Percentiles rank a stretch among this genome's conserved stretches.
These are phyloP conservation scores for Saussurea involucrata DNA, from an alignment of 129 eudicot genomes.

Conservation along the genomic window DNA sequence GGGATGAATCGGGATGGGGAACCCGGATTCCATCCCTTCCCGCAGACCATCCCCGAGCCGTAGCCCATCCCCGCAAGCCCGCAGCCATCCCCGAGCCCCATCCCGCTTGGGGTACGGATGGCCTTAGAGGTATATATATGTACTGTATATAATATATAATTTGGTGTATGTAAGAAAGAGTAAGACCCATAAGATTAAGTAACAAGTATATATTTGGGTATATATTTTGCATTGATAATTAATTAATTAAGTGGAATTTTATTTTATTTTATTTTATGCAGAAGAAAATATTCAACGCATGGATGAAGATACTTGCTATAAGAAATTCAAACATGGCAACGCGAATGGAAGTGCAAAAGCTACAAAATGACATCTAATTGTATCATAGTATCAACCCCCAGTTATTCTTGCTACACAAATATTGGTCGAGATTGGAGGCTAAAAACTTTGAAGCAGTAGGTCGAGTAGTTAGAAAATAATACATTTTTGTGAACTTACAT, in stretches of 20 bases:
- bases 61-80: too few species aligned
- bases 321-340: constrained; percentile 50
- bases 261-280: constrained; percentile 18
- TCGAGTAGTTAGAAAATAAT: constrained; percentile 67
- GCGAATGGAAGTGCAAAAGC: constrained; percentile 43
- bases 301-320: constrained; percentile 46
- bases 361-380: constrained; percentile 44
- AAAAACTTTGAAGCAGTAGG: constrained; percentile 74
- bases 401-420: constrained; percentile 46
- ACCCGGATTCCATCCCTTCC: too few species aligned
- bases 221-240: not conserved
- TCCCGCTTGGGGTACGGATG: too few species aligned
- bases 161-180: too few species aligned
- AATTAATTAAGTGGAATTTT: too few species aligned
- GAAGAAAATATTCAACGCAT: constrained; percentile 59
- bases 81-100: too few species aligned
- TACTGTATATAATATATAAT: too few species aligned
- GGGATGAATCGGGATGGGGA: too few species aligned
- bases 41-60: too few species aligned
- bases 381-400: constrained; percentile 45
- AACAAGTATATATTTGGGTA: not conserved
- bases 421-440: constrained; percentile 64
- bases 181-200: too few species aligned
- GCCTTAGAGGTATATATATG: too few species aligned
- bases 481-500: too few species aligned